Percentiles rank a stretch among this genome's conserved stretches.
These are phyloP conservation scores for Backusella parvicylindrica DNA, from an alignment of 192 early-diverging fungal genomes.

Conservation along the genomic window DNA sequence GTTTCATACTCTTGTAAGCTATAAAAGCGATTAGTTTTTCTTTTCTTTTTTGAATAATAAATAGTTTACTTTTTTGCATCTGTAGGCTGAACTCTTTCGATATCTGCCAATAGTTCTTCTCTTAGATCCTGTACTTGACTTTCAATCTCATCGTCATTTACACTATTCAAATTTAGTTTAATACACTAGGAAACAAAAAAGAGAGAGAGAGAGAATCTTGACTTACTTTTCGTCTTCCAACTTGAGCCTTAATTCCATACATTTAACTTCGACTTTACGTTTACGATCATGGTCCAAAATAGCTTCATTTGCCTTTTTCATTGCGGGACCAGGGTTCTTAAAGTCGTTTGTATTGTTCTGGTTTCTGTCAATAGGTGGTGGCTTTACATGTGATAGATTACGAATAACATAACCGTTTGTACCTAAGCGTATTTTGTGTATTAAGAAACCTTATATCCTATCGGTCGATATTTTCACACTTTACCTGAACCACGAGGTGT, in stretches of 20 bases:
- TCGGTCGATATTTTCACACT: background rate
- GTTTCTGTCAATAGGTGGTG: constrained; percentile 46
- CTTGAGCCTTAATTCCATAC: constrained; percentile 73
- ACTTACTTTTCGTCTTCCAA: constrained; percentile 72
- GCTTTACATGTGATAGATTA: constrained; percentile 73
- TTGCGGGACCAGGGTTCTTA: constrained; percentile 9
- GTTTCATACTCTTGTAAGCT: constrained; percentile 60
- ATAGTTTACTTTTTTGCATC: constrained; percentile 32
- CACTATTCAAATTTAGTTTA: constrained; percentile 22
- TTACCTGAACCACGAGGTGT: constrained; percentile 74
- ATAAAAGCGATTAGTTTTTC: background rate
- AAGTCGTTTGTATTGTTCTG: constrained; percentile 19
- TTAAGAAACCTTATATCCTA: too few species aligned
- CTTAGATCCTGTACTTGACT: constrained; percentile 59
- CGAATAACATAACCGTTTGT: constrained; percentile 97
- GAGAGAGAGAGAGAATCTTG: background rate
- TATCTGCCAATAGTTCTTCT: constrained; percentile 48
- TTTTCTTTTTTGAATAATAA: background rate
- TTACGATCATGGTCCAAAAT: constrained; percentile 85
- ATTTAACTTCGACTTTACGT: constrained; percentile 84
- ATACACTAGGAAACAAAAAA: background rate
- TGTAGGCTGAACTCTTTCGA: constrained; percentile 32
- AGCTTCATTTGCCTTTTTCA: constrained; percentile 67
- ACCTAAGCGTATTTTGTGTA: constrained; percentile 30
- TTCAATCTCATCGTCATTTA: constrained; percentile 66